Percentiles rank a stretch among this genome's conserved stretches.
Conservation (phyloP, 805 yeast species). For the Saccharomycopsis microspora region DNA sequence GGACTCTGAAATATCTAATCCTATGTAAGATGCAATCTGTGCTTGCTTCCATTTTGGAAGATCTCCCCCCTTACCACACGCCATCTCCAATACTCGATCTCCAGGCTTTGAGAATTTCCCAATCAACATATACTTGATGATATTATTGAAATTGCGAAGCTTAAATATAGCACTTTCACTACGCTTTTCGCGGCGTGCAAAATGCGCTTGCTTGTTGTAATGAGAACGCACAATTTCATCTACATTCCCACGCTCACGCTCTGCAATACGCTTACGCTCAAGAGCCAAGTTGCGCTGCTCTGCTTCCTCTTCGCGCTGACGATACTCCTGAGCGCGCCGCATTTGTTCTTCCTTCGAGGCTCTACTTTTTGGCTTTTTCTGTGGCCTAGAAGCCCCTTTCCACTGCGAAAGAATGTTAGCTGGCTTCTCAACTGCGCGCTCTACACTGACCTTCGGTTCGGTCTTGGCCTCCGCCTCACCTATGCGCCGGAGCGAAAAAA, state of each 20-base stretch:
- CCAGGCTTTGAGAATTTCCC: slow-evolving; percentile 50
- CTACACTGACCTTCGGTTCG: background rate
- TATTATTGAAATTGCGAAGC: slow-evolving; percentile 81
- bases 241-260: slow-evolving; percentile 23
- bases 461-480: background rate
- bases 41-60: slow-evolving; percentile 78
- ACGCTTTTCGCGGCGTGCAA: slow-evolving; percentile 51
- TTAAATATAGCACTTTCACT: slow-evolving; percentile 75
- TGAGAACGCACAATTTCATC: slow-evolving; percentile 70
- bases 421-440: background rate
- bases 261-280: slow-evolving; percentile 21
- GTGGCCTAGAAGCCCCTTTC: slow-evolving; percentile 1
- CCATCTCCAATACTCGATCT: slow-evolving; percentile 66
- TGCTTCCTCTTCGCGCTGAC: slow-evolving; percentile 13
- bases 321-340: slow-evolving; percentile 9
- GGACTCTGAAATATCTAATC: slow-evolving; percentile 85
- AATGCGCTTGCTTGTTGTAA: slow-evolving; percentile 75
- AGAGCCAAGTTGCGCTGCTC: slow-evolving; percentile 20
- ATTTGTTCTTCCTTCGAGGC: slow-evolving; percentile 20
- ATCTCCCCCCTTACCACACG: slow-evolving; percentile 99
- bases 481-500: background rate
- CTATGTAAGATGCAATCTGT: slow-evolving; percentile 65
- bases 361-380: slow-evolving; percentile 17
- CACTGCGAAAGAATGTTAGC: background rate
- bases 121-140: slow-evolving; percentile 77